Percentiles rank a stretch among this genome's conserved stretches.
phyloP scores from a whole-genome alignment of 2,329 filamentous ascomycete species.

The Pleurostoma richardsiae region DNA sequence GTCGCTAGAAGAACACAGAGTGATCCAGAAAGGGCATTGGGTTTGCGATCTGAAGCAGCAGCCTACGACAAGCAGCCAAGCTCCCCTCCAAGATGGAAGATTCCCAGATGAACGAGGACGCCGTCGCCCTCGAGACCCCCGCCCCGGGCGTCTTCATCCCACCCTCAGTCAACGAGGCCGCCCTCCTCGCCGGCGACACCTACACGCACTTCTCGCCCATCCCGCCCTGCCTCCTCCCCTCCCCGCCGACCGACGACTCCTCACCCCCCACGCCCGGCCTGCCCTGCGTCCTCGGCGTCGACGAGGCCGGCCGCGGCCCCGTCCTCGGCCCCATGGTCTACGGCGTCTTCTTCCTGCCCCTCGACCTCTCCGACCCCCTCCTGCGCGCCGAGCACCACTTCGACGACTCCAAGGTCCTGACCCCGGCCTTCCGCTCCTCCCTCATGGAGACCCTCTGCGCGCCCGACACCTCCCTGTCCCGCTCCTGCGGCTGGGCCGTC shows the following conservation, averaged over 20 bases:
- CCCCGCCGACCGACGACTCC: constrained; percentile 18
- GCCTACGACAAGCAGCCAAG: no score
- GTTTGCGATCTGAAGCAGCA: no score
- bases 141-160: constrained; percentile 50
- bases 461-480: constrained; percentile 39
- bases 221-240: constrained; percentile 52
- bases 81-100: constrained; percentile 29
- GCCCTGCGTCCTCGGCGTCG: constrained; percentile 78
- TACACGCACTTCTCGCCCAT: constrained; percentile 69
- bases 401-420: constrained; percentile 92
- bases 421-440: constrained; percentile 67
- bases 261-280: constrained; percentile 25
- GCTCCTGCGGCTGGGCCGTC: constrained; percentile 75
- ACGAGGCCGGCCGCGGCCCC: constrained; percentile 89
- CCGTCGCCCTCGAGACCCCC: constrained; percentile 26
- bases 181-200: constrained; percentile 59
- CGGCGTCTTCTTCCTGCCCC: constrained; percentile 69
- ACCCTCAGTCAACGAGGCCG: constrained; percentile 57
- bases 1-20: no score
- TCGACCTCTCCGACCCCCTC: constrained; percentile 64
- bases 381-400: constrained; percentile 79
- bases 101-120: constrained; percentile 27
- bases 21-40: no score
- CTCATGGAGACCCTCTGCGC: constrained; percentile 71
- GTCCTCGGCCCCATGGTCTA: constrained; percentile 83